These are phyloP conservation scores for Calonectria pteridis DNA, from an alignment of 2,329 filamentous ascomycete genomes.

Conservation along the genomic window DNA sequence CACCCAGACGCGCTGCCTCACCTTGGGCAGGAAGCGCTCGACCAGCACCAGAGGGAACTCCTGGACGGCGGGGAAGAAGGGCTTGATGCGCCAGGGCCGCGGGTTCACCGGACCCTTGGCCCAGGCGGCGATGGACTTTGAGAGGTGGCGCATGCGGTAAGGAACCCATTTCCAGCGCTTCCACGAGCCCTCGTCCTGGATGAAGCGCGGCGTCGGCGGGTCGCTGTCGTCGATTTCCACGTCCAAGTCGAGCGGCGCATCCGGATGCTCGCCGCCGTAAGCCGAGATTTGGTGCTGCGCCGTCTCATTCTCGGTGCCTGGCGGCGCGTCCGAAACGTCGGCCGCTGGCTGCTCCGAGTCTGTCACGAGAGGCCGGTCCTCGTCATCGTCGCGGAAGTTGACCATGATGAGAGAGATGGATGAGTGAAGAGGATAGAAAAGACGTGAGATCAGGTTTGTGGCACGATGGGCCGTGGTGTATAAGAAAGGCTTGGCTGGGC, in stretches of 20 bases:
- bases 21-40: slow-evolving; percentile 71
- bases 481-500: slow-evolving; percentile 25
- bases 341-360: slow-evolving; percentile 46
- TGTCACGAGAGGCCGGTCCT: slow-evolving; percentile 56
- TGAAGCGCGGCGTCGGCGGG: slow-evolving; percentile 69
- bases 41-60: slow-evolving; percentile 74
- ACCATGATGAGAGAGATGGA: slow-evolving; percentile 47
- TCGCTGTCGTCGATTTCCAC: slow-evolving; percentile 58
- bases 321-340: slow-evolving; percentile 44
- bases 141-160: slow-evolving; percentile 63
- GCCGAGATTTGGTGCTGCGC: slow-evolving; percentile 27
- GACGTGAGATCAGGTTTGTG: neutral
- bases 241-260: slow-evolving; percentile 56
- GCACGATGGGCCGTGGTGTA: slow-evolving; percentile 13
- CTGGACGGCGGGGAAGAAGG: slow-evolving; percentile 76
- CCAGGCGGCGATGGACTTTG: slow-evolving; percentile 61
- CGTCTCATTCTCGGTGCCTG: slow-evolving; percentile 32
- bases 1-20: slow-evolving; percentile 69
- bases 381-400: slow-evolving; percentile 46
- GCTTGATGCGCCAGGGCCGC: slow-evolving; percentile 62
- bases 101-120: slow-evolving; percentile 68
- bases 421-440: neutral
- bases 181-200: slow-evolving; percentile 64
- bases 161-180: slow-evolving; percentile 71
- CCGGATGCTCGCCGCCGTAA: slow-evolving; percentile 51